Evolutionary conservation across 2,329 filamentous ascomycete genomes (phyloP), one percentile per base, ranked within the genome.

Genomic region (Penicillium sp.): DNA sequence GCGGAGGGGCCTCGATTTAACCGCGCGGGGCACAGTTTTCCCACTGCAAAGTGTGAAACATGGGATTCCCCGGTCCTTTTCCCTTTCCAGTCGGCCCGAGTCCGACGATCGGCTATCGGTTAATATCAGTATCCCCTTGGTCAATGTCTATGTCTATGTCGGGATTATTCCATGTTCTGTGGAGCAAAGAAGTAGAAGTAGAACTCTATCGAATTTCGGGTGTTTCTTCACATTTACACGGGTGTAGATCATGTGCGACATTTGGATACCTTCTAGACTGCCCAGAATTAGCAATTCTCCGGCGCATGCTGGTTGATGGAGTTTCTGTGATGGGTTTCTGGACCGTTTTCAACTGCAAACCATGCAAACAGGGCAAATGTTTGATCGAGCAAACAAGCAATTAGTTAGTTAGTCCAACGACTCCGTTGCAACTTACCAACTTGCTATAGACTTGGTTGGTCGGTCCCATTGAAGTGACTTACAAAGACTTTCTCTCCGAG

Each of bases 221-320:
- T 35, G 32, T 20, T 12, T 37, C 3, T 20, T 20, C 10, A 10
- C 8, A 20, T 20, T 2, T 18, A 10, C n/a, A 10, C 7, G 7
- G 15, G 3, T 46, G 42, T 31, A 41, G n/a, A 38, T 43, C 24
- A 41, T 4, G 9, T 23, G 43, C 28, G 35, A 33, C 42, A 49
- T 46, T 44, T 7, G 44, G 32, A 41, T 31, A 32, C 45, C 33
- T 45, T 42, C 42, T 50, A 56, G 9, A 18, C 41, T 46, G 20
- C 37, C 31, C 42, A 25, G 8, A 51, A 59, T 45, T 39, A 59
- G 60, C 42, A 64, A 64, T 60, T 64, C 47, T 62, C 60, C 60
- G 60, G 61, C 51, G 58, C 40, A 25, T 39, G 33, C 45, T 56
- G 53, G 51, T 59, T 58, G 56, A 57, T 61, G 60, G 57, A 61